phyloP scores from a whole-genome alignment of 352 stramenopile species.

The Phytophthora tentaculata region DNA sequence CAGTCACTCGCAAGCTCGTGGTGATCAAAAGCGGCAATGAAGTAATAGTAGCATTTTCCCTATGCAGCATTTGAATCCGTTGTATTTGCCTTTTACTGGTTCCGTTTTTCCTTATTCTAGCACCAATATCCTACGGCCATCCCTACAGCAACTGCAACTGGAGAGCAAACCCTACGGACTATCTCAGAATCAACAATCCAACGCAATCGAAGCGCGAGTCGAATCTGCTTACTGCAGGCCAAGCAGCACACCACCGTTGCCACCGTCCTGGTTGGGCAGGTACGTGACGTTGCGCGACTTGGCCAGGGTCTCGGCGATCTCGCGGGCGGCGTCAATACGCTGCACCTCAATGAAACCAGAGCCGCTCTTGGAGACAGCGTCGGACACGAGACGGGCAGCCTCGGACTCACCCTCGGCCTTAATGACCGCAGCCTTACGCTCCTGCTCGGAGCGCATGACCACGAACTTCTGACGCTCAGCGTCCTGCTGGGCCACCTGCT shows the following conservation, averaged over 20 bases:
- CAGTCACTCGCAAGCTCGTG: no score
- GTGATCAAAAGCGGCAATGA: no score
- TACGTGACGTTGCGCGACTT: constrained; percentile 99
- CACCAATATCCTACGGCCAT: constrained; percentile 21
- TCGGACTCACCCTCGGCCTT: constrained; percentile 98
- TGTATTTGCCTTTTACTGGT: constrained; percentile 26
- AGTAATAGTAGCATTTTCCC: no score
- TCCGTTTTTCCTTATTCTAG: constrained; percentile 31
- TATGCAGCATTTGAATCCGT: constrained; percentile 20
- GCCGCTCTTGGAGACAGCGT: constrained; percentile 97
- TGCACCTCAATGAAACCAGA: constrained; percentile 99
- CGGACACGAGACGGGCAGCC: constrained; percentile 97
- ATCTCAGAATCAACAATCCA: constrained; percentile 22
- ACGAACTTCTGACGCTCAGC: constrained; percentile 99
- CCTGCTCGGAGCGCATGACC: constrained; percentile 99
- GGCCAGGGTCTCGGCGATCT: constrained; percentile 98
- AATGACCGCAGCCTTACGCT: constrained; percentile 93
- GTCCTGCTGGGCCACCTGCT: constrained; percentile 99
- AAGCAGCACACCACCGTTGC: constrained; percentile 87
- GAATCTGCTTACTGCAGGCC: constrained; percentile 71
- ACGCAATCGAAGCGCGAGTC: constrained; percentile 6
- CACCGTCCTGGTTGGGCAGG: constrained; percentile 92
- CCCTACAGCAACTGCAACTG: constrained; percentile 10
- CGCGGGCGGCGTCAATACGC: constrained; percentile 99
- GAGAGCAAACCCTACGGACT: constrained; percentile 20